These are phyloP conservation scores for Cymbopogon flexuosus DNA, from an alignment of 202 grass and related monocot genomes.

Conservation along the genomic window DNA sequence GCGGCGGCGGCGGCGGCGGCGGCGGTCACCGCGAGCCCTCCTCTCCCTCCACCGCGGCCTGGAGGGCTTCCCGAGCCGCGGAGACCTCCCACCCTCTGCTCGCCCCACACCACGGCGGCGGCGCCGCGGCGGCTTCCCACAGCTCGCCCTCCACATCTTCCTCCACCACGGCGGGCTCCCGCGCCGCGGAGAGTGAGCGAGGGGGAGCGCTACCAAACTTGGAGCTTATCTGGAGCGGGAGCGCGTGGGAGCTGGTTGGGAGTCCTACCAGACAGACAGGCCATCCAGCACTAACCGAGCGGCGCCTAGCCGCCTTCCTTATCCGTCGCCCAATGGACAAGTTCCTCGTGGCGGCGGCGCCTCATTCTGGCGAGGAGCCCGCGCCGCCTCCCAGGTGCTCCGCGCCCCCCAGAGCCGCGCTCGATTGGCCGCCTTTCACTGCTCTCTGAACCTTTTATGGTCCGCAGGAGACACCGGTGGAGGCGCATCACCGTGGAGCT, in stretches of 20 bases:
- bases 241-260: neutral
- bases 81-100: too few relatives aligned
- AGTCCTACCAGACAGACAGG: neutral
- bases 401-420: neutral
- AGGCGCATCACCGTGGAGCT: constrained; percentile 54
- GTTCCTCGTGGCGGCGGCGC: constrained; percentile 47
- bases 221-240: neutral
- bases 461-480: constrained; percentile 43
- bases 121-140: too few relatives aligned
- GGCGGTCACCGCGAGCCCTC: neutral
- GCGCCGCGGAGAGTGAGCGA: too few relatives aligned
- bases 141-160: too few relatives aligned
- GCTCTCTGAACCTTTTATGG: neutral
- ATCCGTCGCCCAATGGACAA: constrained; percentile 45
- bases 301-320: neutral
- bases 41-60: too few relatives aligned
- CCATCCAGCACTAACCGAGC: neutral
- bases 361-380: constrained; percentile 25
- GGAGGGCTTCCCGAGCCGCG: too few relatives aligned
- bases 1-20: too few relatives aligned
- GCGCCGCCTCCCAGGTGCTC: constrained; percentile 33
- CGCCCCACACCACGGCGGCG: too few relatives aligned
- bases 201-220: neutral
- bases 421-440: neutral
- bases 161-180: too few relatives aligned